Base-by-base conservation (phyloP, 768 basidiomycete species). In the Crucibulum laeve region DNA sequence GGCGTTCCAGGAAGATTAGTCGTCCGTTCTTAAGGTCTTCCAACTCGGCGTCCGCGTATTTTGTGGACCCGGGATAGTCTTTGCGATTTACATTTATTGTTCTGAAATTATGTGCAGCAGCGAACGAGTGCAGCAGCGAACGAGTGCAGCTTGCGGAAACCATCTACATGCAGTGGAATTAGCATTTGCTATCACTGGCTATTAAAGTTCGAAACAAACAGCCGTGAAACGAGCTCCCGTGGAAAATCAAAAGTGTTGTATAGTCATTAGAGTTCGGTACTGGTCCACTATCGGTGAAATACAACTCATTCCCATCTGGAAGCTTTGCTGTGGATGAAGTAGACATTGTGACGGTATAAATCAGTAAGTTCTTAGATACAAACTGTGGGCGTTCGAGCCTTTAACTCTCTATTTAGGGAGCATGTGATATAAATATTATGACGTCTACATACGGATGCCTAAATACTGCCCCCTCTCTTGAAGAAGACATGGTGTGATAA, bases 231-330 rank as follows among this genome's bases (percentile, higher is more conserved):
- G 52, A 59, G 8, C 48, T 56, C 10, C 69, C 68, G 43, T 69
- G 67, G 23, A 63, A 44, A 18, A 65, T 42, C 5, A 69, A 40
- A 3, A 69, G 25, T 2, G 67, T 69, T 1, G 62, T 69, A 44
- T 69, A 69, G 38, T 63, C 52, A n/a, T 23, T 39, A 6, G 63
- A 56, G 18, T 48, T 21, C 0, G 52, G 52, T 1, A 59, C 54
- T n/a, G 61, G 50, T 1, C 68, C 67, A 36, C 58, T 64, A 47
- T 69, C 67, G 14, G 55, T 60, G 42, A 56, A 69, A 40, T 37
- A 55, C n/a, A 67, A 53, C 13, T 61, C 38, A 25, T 56, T 56
- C 1, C 58, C 61, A 25, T 56, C 50, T 5, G 53, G 46, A 4
- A 62, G 54, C 15, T 41, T 50, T 35, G 47, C 51, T 7, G 43